These are phyloP conservation scores for Zasmidium angulare DNA, from an alignment of 2,329 filamentous ascomycete species.

Conservation along the genomic window DNA sequence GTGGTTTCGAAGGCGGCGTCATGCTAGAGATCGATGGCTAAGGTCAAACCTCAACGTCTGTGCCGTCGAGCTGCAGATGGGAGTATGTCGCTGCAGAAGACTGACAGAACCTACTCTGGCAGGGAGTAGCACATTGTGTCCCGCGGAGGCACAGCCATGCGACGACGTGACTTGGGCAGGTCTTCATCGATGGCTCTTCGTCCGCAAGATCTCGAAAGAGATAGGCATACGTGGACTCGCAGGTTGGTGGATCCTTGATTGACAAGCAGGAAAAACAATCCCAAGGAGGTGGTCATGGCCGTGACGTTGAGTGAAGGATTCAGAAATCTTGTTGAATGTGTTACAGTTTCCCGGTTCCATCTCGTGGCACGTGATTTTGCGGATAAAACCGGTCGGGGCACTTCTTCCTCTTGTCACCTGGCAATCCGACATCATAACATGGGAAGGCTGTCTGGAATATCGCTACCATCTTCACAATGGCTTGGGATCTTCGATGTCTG, in stretches of 20 bases:
- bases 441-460: too few species aligned
- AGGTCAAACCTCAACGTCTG: slow-evolving; percentile 25
- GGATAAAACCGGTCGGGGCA: too few species aligned
- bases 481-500: not conserved
- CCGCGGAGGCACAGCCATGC: slow-evolving; percentile 17
- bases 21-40: slow-evolving; percentile 39
- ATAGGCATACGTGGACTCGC: too few species aligned
- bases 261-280: not conserved
- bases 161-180: slow-evolving; percentile 1
- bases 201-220: too few species aligned
- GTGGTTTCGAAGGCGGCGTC: slow-evolving; percentile 41
- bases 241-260: too few species aligned
- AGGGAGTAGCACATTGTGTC: slow-evolving; percentile 34
- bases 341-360: not conserved
- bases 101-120: slow-evolving; percentile 40
- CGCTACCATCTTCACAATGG: not conserved
- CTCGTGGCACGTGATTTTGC: not conserved
- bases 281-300: not conserved
- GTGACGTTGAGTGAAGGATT: not conserved
- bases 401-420: too few species aligned
- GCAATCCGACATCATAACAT: not conserved
- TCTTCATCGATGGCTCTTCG: not conserved
- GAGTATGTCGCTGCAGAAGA: slow-evolving; percentile 33
- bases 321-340: not conserved
- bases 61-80: slow-evolving; percentile 36